Conservation (phyloP, 1,284 basidiomycete species). For the Marasmius tenuissimus region DNA sequence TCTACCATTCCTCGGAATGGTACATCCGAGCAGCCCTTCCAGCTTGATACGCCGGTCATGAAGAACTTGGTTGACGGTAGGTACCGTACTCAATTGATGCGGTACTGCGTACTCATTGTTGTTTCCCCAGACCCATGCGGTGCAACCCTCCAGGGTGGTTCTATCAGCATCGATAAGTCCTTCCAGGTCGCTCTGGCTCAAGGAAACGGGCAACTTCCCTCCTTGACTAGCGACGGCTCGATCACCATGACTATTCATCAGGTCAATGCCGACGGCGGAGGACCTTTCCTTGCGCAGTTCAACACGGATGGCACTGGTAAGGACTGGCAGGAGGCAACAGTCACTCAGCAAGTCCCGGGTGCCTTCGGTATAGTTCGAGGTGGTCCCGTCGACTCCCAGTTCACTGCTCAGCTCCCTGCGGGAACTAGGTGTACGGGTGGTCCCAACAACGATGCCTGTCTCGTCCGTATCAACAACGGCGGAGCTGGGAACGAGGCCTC, state of each 20-base stretch:
- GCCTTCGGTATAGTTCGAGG: slow-evolving; percentile 19
- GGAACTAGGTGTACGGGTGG: slow-evolving; percentile 21
- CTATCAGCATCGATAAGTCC: slow-evolving; percentile 16
- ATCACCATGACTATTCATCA: slow-evolving; percentile 18
- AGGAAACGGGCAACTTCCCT: slow-evolving; percentile 17
- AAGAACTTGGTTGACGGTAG: slow-evolving; percentile 19
- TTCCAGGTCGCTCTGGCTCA: slow-evolving; percentile 13
- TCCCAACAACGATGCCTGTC: slow-evolving; percentile 14
- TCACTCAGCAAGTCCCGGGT: slow-evolving; percentile 18
- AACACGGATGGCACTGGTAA: slow-evolving; percentile 21
- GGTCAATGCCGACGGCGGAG: slow-evolving; percentile 23
- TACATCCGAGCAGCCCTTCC: slow-evolving; percentile 21
- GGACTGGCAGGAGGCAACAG: slow-evolving; percentile 15
- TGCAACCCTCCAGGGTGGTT: slow-evolving; percentile 19
- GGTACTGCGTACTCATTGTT: neutral
- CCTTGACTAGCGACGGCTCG: slow-evolving; percentile 15
- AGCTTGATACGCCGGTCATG: slow-evolving; percentile 21
- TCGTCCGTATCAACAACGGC: slow-evolving; percentile 22
- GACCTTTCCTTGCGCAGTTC: slow-evolving; percentile 19
- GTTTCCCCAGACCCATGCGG: slow-evolving; percentile 18
- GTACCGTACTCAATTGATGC: neutral
- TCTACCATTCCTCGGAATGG: slow-evolving; percentile 16
- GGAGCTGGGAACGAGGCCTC: slow-evolving; percentile 14
- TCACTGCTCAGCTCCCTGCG: slow-evolving; percentile 15
- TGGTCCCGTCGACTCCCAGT: slow-evolving; percentile 19